Conservation (phyloP, 257 asterid species). For the Plantago ovata region DNA sequence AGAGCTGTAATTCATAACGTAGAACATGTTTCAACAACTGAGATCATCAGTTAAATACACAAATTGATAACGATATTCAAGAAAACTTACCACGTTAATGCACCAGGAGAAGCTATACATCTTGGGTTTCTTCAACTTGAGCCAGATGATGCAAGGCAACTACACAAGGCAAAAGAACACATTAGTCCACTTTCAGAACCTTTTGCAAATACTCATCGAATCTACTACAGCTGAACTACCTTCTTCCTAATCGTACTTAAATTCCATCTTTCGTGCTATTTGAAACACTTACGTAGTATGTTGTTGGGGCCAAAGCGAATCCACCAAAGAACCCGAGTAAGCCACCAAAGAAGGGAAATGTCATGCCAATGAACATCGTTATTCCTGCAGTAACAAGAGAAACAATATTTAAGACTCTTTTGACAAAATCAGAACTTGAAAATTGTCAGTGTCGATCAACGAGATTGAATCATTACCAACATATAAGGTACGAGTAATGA, state of each 20-base stretch:
- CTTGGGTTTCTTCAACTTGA: slow-evolving; percentile 32
- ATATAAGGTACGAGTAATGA: slow-evolving; percentile 32
- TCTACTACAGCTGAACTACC: neutral
- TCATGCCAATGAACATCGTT: slow-evolving; percentile 45
- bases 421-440: neutral
- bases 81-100: slow-evolving; percentile 42
- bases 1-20: slow-evolving; percentile 34
- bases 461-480: slow-evolving; percentile 35
- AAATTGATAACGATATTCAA: neutral
- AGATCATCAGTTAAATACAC: neutral
- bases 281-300: slow-evolving; percentile 36
- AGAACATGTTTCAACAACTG: neutral
- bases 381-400: slow-evolving; percentile 26
- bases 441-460: neutral
- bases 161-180: slow-evolving; percentile 1
- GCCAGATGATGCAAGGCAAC: slow-evolving; percentile 73
- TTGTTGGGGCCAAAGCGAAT: slow-evolving; percentile 54
- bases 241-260: too few relatives aligned
- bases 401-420: neutral
- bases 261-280: too few relatives aligned
- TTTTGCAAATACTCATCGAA: too few relatives aligned
- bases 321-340: slow-evolving; percentile 58
- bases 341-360: slow-evolving; percentile 59
- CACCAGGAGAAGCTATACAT: slow-evolving; percentile 43
- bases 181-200: neutral